A percentile compares a stretch with the other conserved stretches of the same genome.
These are phyloP conservation scores for Aspergillus candidus DNA, from an alignment of 2,329 filamentous ascomycete species.

Conservation along the genomic window DNA sequence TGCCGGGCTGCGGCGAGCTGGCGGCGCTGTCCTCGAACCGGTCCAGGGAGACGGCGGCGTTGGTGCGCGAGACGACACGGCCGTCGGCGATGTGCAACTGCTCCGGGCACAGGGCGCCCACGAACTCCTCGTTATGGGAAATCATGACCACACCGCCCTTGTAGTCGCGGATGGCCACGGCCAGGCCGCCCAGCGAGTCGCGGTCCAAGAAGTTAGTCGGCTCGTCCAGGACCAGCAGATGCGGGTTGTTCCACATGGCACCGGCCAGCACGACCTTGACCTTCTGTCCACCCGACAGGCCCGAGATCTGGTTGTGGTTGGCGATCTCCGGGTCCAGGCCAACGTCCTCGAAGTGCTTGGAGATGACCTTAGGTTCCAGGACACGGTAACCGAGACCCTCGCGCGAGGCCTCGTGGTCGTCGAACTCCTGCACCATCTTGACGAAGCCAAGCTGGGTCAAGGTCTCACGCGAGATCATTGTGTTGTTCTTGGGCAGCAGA, in stretches of 20 bases:
- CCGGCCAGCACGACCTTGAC: constrained; percentile 97
- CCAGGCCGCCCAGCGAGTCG: constrained; percentile 90
- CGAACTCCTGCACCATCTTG: constrained; percentile 96
- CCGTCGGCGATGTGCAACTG: constrained; percentile 93
- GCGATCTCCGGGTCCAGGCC: constrained; percentile 96
- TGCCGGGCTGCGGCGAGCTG: constrained; percentile 48
- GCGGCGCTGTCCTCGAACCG: constrained; percentile 80
- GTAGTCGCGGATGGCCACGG: constrained; percentile 97
- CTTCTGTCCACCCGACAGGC: constrained; percentile 93
- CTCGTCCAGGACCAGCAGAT: constrained; percentile 94
- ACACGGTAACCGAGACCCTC: constrained; percentile 95
- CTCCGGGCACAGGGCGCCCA: constrained; percentile 89
- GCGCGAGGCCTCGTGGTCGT: constrained; percentile 96
- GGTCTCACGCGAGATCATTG: constrained; percentile 87
- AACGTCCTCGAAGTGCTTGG: constrained; percentile 96
- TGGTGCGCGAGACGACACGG: constrained; percentile 76
- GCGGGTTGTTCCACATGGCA: constrained; percentile 98
- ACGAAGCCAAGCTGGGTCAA: constrained; percentile 76
- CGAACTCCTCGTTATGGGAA: constrained; percentile 98
- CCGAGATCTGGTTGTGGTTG: constrained; percentile 97
- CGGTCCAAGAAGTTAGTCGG: constrained; percentile 99
- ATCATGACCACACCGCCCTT: constrained; percentile 99
- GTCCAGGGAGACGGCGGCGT: constrained; percentile 65
- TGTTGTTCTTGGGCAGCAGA: constrained; percentile 88
- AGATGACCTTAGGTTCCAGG: constrained; percentile 86